Evolutionary conservation across 2,329 filamentous ascomycete genomes (phyloP), one percentile per base, ranked within the genome.

Genomic region (Pyricularia pennisetigena): DNA sequence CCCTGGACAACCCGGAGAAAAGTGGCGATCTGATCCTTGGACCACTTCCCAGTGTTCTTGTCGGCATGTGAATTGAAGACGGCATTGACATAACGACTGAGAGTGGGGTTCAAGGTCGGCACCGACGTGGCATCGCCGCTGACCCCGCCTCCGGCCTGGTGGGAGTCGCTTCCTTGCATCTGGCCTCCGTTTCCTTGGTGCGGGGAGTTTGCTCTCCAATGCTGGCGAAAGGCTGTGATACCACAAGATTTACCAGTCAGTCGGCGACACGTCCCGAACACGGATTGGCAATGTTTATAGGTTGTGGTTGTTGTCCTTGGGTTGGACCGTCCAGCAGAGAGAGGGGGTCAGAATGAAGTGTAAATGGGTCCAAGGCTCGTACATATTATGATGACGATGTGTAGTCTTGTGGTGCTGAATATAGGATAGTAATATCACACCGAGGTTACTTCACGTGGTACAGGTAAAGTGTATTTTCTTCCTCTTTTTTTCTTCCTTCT

Each of bases 1-100:
- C 76, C 78, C 74, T 87, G 85, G 28, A 81, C 77, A 62, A 80
- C 76, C 66, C 78, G 75, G 63, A 84, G 70, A 69, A 87, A 87
- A 24, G 79, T 74, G 41, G 77, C 74, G 49, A 82, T 78, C 70
- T 83, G 79, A 26, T 80, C 78, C 54, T 74, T 76, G 68, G 78
- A 78, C 85, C 85, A 87, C 64, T 70, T 74, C 49, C 78, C 76
- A 59, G 79, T 75, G 6, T 76, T 74, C 10, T 75, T 71, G 66
- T 79, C 79, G 69, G 79, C 80, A 68, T 85, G 79, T 24, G 76
- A 73, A 57, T 78, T 73, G 74, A 82, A 86, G 67, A 86, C 78
- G 68, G 77, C 78, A 71, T 80, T 77, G 23, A 86, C 77, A 68
- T 84, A 80, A 8, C 74, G 71, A 54, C 82, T 71, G 32, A 82